These are phyloP conservation scores for Aquilaria malaccensis DNA, from an alignment of 345 rosid genomes.

Conservation along the genomic window DNA sequence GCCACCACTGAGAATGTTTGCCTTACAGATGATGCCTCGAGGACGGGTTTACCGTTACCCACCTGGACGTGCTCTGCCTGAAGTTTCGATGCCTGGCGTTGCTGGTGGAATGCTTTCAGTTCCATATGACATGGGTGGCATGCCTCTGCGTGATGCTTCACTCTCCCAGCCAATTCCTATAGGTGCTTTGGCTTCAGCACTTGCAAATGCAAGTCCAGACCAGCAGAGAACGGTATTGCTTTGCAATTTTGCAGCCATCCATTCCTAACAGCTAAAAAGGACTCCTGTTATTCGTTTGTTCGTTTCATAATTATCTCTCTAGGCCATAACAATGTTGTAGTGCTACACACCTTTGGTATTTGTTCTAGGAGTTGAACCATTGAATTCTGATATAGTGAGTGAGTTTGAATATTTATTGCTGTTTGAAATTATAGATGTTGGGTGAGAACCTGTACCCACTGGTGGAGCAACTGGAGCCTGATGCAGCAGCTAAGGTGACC, in stretches of 20 bases:
- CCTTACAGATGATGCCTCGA: slow-evolving; percentile 68
- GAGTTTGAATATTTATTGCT: not conserved
- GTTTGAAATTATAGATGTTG: slow-evolving; percentile 47
- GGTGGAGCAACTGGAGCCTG: slow-evolving; percentile 87
- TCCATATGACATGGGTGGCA: slow-evolving; percentile 64
- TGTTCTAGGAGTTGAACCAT: too few species aligned
- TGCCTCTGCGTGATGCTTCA: slow-evolving; percentile 54
- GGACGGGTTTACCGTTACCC: slow-evolving; percentile 71
- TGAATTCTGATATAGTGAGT: too few species aligned
- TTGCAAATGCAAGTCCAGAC: slow-evolving; percentile 83
- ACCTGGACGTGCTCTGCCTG: slow-evolving; percentile 64
- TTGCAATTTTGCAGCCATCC: not conserved
- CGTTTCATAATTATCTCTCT: too few species aligned
- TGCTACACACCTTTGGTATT: too few species aligned
- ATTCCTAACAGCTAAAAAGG: not conserved
- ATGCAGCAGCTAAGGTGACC: slow-evolving; percentile 87
- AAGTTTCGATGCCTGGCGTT: slow-evolving; percentile 37
- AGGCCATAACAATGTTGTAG: too few species aligned
- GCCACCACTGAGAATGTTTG: not conserved
- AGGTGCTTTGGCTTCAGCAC: slow-evolving; percentile 75
- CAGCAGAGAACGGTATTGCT: slow-evolving; percentile 78
- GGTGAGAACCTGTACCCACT: slow-evolving; percentile 95
- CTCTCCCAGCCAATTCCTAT: slow-evolving; percentile 65
- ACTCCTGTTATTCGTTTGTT: too few species aligned
- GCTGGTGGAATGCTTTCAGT: slow-evolving; percentile 70